Evolutionary conservation across 352 stramenopile genomes (phyloP).

Genomic region (Pythium insidiosum): DNA sequence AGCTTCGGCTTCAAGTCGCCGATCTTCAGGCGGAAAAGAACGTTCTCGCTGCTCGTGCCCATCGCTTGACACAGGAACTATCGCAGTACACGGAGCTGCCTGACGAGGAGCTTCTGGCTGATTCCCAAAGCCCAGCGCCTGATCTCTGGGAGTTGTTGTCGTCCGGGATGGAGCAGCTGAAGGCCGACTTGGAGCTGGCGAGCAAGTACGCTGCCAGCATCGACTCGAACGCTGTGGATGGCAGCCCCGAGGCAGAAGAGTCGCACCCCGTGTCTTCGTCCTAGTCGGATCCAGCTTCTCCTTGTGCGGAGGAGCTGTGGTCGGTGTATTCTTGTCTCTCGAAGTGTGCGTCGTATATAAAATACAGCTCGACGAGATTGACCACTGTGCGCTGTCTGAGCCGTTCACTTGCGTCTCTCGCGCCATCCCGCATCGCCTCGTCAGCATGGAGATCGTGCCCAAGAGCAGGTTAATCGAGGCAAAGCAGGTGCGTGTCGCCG

Average conservation of each 20-base stretch:
- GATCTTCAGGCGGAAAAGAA: conserved; percentile 85
- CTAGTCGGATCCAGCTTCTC: too few relatives aligned
- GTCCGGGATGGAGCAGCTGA: conserved; percentile 86
- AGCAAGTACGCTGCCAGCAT: conserved; percentile 85
- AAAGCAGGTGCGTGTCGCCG: conserved; percentile 40
- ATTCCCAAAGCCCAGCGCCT: conserved; percentile 43
- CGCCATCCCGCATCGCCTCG: not conserved
- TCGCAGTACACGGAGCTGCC: conserved; percentile 79
- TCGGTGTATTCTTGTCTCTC: not conserved
- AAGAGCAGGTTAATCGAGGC: conserved; percentile 74
- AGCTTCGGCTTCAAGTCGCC: conserved; percentile 59
- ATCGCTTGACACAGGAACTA: conserved; percentile 73
- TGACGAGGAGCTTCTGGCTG: conserved; percentile 51
- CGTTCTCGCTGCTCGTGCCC: conserved; percentile 62
- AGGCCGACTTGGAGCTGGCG: conserved; percentile 78
- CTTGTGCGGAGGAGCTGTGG: not conserved
- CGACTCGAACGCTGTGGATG: conserved; percentile 33
- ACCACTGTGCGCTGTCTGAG: too few relatives aligned
- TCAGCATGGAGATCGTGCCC: conserved; percentile 17
- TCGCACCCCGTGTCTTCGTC: conserved; percentile 45
- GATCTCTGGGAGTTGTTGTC: conserved; percentile 83
- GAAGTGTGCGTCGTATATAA: too few relatives aligned
- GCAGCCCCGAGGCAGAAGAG: conserved; percentile 35
- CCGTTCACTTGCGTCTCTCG: too few relatives aligned
- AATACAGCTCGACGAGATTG: too few relatives aligned